Percentiles rank a stretch among this genome's conserved stretches.
Conservation (phyloP, 1,139 yeast genomes). For the Candida labiduridarum region DNA sequence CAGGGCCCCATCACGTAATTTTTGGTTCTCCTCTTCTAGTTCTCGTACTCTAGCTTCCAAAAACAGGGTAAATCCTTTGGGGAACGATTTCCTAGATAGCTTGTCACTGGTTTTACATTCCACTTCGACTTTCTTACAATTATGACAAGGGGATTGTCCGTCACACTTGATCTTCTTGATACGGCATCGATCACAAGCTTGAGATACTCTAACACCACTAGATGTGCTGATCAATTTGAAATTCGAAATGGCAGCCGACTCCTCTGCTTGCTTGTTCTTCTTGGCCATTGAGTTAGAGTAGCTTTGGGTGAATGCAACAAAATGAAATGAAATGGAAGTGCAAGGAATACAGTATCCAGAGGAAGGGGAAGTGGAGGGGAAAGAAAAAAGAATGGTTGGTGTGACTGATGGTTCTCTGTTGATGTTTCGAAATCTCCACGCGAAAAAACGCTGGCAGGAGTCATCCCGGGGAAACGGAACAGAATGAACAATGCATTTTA, state of each 20-base stretch:
- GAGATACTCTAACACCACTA: conserved; percentile 57
- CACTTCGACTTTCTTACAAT: conserved; percentile 64
- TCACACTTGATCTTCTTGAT: conserved; percentile 78
- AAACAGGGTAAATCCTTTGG: conserved; percentile 76
- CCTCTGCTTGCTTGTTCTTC: conserved; percentile 4
- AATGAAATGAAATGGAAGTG: no score
- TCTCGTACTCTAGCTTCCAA: conserved; percentile 62
- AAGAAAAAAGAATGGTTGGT: background rate
- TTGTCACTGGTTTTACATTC: conserved; percentile 74
- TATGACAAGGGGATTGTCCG: conserved; percentile 70
- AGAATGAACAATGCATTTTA: background rate
- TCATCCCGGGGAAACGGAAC: background rate
- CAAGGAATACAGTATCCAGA: no score
- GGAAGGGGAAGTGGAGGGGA: background rate
- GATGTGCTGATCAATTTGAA: conserved; percentile 44
- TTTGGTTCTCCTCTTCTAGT: conserved; percentile 59
- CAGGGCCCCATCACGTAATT: conserved; percentile 27
- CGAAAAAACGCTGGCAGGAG: background rate
- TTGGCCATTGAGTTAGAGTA: conserved; percentile 1
- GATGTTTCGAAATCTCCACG: conserved; percentile 1
- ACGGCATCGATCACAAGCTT: conserved; percentile 81
- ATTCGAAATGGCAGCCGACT: conserved; percentile 21
- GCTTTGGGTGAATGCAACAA: no score
- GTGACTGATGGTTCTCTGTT: background rate
- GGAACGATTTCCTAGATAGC: conserved; percentile 70